Conservation (phyloP, 2,329 filamentous ascomycete species). For the Aspergillus viridinutans region DNA sequence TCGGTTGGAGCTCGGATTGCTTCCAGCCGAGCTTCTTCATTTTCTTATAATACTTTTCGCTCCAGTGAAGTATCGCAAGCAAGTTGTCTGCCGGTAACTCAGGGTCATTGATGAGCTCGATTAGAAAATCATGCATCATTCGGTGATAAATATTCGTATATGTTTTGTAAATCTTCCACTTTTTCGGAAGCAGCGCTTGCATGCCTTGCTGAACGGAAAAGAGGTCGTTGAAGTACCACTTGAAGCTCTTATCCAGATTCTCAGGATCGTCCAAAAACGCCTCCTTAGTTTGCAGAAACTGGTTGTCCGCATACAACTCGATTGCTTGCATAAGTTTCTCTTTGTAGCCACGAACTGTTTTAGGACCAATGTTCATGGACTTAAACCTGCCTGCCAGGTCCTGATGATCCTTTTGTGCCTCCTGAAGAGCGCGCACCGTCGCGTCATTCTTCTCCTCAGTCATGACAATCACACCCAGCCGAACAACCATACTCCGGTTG, state of each 20-base stretch:
- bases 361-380: slow-evolving; percentile 89
- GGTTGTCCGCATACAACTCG: slow-evolving; percentile 64
- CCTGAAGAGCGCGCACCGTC: slow-evolving; percentile 83
- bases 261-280: slow-evolving; percentile 80
- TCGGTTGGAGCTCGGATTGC: slow-evolving; percentile 71
- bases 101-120: slow-evolving; percentile 76
- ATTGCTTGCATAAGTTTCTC: slow-evolving; percentile 87
- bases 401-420: slow-evolving; percentile 91
- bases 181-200: slow-evolving; percentile 85
- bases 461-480: slow-evolving; percentile 86
- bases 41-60: slow-evolving; percentile 91
- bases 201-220: slow-evolving; percentile 93
- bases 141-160: slow-evolving; percentile 89
- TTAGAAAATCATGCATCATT: slow-evolving; percentile 91
- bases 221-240: slow-evolving; percentile 97
- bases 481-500: slow-evolving; percentile 84
- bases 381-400: slow-evolving; percentile 92
- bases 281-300: slow-evolving; percentile 67
- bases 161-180: slow-evolving; percentile 91
- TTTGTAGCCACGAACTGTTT: slow-evolving; percentile 91
- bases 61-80: slow-evolving; percentile 90
- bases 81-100: slow-evolving; percentile 82
- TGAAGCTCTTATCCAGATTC: slow-evolving; percentile 78
- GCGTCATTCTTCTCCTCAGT: slow-evolving; percentile 96
- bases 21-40: slow-evolving; percentile 85